These are phyloP conservation scores for Sporothrix dimorphospora DNA, from an alignment of 2,329 filamentous ascomycete species.

Conservation along the genomic window DNA sequence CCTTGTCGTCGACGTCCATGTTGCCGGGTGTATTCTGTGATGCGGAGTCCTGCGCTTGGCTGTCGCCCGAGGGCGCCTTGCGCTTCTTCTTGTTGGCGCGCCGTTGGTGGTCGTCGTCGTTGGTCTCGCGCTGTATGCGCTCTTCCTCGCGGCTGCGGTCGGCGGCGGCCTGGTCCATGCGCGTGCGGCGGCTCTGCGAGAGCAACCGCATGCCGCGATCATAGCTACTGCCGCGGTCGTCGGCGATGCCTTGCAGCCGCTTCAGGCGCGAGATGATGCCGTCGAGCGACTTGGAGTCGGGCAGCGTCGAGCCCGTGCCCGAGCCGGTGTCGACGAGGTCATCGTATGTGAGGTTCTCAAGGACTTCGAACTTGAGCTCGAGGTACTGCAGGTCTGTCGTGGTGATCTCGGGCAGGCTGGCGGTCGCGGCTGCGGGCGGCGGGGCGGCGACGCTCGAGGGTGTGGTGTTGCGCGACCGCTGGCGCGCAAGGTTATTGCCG, in stretches of 20 bases:
- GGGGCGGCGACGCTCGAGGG: conserved; percentile 40
- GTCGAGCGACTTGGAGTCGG: conserved; percentile 66
- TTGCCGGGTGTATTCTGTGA: conserved; percentile 36
- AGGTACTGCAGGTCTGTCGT: conserved; percentile 67
- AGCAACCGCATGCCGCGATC: conserved; percentile 75
- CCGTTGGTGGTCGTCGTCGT: conserved; percentile 51
- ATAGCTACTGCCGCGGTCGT: conserved; percentile 67
- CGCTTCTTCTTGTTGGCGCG: conserved; percentile 76
- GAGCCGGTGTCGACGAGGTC: conserved; percentile 67
- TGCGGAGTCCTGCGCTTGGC: conserved; percentile 54
- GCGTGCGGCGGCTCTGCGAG: conserved; percentile 65
- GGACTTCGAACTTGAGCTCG: conserved; percentile 62
- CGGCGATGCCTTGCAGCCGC: conserved; percentile 66
- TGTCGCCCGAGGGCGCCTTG: conserved; percentile 63
- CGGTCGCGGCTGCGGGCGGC: conserved; percentile 42
- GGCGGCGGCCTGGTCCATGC: conserved; percentile 55
- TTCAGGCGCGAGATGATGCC: conserved; percentile 66
- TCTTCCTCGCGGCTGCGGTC: conserved; percentile 55
- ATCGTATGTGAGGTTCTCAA: conserved; percentile 66
- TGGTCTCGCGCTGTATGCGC: conserved; percentile 52
- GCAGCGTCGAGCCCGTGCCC: conserved; percentile 57
- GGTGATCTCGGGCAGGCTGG: conserved; percentile 58
- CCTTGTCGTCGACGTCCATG: conserved; percentile 63
- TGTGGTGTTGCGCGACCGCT: conserved; percentile 77
- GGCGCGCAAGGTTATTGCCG: conserved; percentile 61